These are phyloP conservation scores for Grosmannia serpens DNA, from an alignment of 2,329 filamentous ascomycete genomes.

Conservation along the genomic window DNA sequence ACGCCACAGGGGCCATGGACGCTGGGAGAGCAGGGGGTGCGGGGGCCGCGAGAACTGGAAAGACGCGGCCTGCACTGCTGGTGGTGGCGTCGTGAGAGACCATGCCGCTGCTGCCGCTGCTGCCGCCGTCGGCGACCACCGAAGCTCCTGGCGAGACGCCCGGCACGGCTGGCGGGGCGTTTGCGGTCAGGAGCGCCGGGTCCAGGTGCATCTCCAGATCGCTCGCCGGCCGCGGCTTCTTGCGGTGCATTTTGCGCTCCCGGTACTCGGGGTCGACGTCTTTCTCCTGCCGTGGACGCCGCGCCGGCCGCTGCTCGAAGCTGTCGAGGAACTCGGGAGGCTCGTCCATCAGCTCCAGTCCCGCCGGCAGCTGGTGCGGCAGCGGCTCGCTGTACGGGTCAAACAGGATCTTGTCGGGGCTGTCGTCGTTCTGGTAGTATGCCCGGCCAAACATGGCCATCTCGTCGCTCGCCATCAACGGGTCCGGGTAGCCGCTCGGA, in stretches of 20 bases:
- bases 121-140: not conserved
- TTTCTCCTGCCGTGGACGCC: constrained; percentile 39
- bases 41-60: too few relatives aligned
- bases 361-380: constrained; percentile 28
- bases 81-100: too few relatives aligned
- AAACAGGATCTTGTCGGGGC: constrained; percentile 46
- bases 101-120: not conserved
- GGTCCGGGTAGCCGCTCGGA: constrained; percentile 18
- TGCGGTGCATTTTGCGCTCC: constrained; percentile 29
- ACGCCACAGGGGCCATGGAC: not conserved
- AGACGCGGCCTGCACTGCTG: too few relatives aligned
- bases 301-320: constrained; percentile 39
- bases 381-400: constrained; percentile 45
- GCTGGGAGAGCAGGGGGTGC: too few relatives aligned
- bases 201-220: constrained; percentile 35
- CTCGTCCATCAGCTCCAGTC: constrained; percentile 29
- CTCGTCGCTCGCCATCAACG: constrained; percentile 11
- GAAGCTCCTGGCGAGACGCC: not conserved
- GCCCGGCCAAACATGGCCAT: constrained; percentile 40
- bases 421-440: constrained; percentile 50
- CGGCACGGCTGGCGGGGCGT: not conserved
- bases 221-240: constrained; percentile 26
- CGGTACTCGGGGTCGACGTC: constrained; percentile 44
- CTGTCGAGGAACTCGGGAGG: constrained; percentile 45
- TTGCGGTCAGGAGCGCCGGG: constrained; percentile 31